These are phyloP conservation scores for Fusarium secorum DNA, from an alignment of 2,329 filamentous ascomycete genomes.

Conservation along the genomic window DNA sequence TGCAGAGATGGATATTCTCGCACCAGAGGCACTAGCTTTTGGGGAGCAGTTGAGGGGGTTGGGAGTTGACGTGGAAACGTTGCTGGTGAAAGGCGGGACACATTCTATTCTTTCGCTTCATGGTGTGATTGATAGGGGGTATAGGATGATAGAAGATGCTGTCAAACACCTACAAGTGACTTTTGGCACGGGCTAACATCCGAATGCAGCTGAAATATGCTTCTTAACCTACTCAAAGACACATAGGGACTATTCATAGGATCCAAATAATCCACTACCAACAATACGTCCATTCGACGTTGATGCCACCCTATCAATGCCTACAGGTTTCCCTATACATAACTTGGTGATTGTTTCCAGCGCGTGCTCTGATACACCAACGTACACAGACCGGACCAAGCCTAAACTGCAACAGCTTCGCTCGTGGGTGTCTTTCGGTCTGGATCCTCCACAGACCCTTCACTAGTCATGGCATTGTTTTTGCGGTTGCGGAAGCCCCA, in stretches of 20 bases:
- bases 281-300: background rate
- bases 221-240: background rate
- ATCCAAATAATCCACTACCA: background rate
- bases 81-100: constrained; percentile 35
- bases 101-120: constrained; percentile 42
- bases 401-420: constrained; percentile 15
- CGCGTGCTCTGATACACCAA: background rate
- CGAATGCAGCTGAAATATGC: background rate
- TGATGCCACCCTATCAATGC: background rate
- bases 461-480: constrained; percentile 1
- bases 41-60: constrained; percentile 38
- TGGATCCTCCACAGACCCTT: constrained; percentile 17
- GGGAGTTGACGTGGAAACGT: constrained; percentile 29
- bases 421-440: constrained; percentile 11
- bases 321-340: background rate
- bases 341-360: background rate
- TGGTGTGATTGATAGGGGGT: constrained; percentile 35
- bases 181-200: constrained; percentile 26
- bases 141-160: constrained; percentile 36
- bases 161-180: constrained; percentile 29
- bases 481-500: constrained; percentile 39
- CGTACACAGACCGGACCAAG: background rate
- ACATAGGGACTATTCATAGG: background rate
- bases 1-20: constrained; percentile 46
- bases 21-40: constrained; percentile 44